These are phyloP conservation scores for Verbena officinalis DNA, from an alignment of 257 asterid species.

Conservation along the genomic window DNA sequence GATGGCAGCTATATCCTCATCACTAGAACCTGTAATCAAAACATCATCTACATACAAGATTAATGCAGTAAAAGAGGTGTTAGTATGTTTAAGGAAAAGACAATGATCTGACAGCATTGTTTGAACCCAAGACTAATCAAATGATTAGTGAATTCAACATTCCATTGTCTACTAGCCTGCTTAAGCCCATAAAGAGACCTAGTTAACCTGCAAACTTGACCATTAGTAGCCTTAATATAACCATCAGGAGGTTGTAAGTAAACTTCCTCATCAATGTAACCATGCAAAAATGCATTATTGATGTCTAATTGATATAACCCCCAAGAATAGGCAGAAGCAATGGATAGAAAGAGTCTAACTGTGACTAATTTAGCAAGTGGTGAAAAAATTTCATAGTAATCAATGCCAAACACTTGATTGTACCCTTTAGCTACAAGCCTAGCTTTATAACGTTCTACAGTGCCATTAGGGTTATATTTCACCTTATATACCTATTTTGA, in stretches of 20 bases:
- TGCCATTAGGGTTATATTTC: not conserved
- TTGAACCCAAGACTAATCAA: not conserved
- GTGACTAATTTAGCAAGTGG: not conserved
- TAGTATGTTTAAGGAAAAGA: not conserved
- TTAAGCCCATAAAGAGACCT: not conserved
- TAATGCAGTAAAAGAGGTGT: not conserved
- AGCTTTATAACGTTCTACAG: not conserved
- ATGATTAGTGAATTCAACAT: not conserved
- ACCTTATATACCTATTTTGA: not conserved
- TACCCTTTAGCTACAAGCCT: not conserved
- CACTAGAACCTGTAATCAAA: not conserved
- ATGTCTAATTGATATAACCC: not conserved
- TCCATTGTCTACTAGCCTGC: not conserved
- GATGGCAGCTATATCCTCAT: not conserved
- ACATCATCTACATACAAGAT: not conserved
- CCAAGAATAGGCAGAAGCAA: not conserved
- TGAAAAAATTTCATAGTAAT: not conserved
- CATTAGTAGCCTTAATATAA: not conserved
- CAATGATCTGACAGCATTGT: not conserved
- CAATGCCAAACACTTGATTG: not conserved
- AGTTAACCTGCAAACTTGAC: not conserved
- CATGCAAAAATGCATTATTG: not conserved
- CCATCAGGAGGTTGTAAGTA: not conserved
- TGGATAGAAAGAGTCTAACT: not conserved
- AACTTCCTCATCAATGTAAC: not conserved